Evolutionary conservation across 305 asterid genomes (phyloP).

Genomic region (Fraxinus velutina): DNA sequence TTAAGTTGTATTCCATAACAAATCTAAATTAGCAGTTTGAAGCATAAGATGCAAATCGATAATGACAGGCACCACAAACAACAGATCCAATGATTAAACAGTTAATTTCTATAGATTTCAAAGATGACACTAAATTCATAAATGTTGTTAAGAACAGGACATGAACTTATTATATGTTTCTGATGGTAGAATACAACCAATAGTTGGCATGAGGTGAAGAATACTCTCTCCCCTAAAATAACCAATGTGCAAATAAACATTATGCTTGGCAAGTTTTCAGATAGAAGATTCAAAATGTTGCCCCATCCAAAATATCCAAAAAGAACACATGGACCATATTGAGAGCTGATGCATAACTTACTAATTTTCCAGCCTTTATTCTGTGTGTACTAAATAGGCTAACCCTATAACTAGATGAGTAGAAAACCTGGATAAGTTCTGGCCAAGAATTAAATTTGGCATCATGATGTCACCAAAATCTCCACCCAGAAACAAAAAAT

Average conservation of each 20-base stretch:
- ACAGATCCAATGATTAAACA: background rate
- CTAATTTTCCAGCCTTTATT: background rate
- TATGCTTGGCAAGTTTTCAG: background rate
- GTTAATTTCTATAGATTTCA: background rate
- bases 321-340: background rate
- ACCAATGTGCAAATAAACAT: background rate
- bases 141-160: background rate
- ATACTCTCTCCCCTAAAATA: background rate
- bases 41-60: background rate
- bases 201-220: background rate
- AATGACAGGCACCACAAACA: background rate
- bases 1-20: background rate
- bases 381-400: background rate
- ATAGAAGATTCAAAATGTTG: background rate
- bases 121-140: background rate
- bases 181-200: background rate
- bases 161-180: background rate
- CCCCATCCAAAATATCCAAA: background rate
- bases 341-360: background rate
- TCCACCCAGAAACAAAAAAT: background rate
- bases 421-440: background rate
- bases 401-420: background rate
- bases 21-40: background rate
- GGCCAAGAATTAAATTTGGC: background rate
- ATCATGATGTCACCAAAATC: background rate